phyloP scores from a whole-genome alignment of 2,329 filamentous ascomycete species.

The Cordyceps cateniannulata region DNA sequence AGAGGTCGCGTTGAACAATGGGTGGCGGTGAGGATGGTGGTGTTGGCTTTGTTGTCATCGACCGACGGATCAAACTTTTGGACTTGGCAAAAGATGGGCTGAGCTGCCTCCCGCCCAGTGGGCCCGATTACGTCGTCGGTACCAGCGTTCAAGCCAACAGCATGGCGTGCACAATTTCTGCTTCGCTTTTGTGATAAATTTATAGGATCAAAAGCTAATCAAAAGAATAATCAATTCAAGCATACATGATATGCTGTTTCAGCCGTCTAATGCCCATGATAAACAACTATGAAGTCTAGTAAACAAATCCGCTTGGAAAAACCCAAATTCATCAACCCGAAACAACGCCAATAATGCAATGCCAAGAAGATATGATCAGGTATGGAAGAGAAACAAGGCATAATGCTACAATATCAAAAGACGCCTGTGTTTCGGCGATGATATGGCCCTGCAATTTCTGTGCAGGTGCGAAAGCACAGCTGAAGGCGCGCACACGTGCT shows the following conservation, averaged over 20 bases:
- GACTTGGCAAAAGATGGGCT: neutral
- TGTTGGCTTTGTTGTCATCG: neutral
- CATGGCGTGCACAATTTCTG: neutral
- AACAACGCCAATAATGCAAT: slow-evolving; percentile 10
- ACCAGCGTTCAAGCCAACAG: neutral
- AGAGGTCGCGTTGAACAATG: neutral
- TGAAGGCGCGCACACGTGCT: too few species aligned
- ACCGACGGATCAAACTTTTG: neutral
- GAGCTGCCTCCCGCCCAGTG: slow-evolving; percentile 2
- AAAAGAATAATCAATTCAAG: neutral
- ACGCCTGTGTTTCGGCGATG: neutral
- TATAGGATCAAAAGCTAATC: neutral
- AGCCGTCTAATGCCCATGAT: neutral
- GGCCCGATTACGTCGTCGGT: slow-evolving; percentile 5
- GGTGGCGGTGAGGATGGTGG: neutral
- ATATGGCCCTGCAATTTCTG: neutral
- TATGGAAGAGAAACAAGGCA: neutral
- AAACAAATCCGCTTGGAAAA: neutral
- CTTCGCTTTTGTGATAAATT: neutral
- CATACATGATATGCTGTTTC: too few species aligned
- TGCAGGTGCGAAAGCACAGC: neutral
- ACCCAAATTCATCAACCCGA: neutral
- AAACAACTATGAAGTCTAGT: neutral
- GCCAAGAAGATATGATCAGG: neutral
- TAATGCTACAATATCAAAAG: neutral